Percentiles rank a stretch among this genome's conserved stretches.
Evolutionary conservation across 2,329 filamentous ascomycete genomes (phyloP).

Genomic region (Pseudogymnoascus sp.): DNA sequence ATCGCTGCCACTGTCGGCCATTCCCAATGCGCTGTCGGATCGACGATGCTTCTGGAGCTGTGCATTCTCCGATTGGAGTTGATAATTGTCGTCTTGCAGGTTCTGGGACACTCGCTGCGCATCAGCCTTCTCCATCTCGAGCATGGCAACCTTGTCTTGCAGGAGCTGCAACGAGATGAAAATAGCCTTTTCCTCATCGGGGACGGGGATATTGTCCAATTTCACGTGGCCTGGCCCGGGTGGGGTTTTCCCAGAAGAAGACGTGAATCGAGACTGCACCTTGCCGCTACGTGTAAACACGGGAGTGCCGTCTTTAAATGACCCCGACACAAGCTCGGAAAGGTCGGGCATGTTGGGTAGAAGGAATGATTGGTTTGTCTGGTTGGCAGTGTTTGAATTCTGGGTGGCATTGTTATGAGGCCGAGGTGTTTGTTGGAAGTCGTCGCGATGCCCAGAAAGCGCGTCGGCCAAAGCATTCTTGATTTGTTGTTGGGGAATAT

Average conservation of each 20-base stretch:
- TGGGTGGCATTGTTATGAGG: conserved; percentile 22
- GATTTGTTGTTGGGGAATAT: conserved; percentile 15
- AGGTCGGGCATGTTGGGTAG: conserved; percentile 55
- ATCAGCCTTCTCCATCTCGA: conserved; percentile 49
- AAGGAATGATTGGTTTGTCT: conserved; percentile 52
- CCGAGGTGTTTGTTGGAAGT: conserved; percentile 16
- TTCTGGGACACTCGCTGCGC: conserved; percentile 42
- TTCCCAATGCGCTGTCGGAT: conserved; percentile 38
- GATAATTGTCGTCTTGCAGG: conserved; percentile 44
- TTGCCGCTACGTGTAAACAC: conserved; percentile 45
- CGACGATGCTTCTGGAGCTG: conserved; percentile 34
- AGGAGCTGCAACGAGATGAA: conserved; percentile 53
- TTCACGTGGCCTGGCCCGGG: conserved; percentile 35
- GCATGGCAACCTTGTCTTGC: conserved; percentile 48
- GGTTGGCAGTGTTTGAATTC: conserved; percentile 36
- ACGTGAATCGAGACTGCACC: conserved; percentile 47
- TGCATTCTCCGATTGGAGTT: conserved; percentile 40
- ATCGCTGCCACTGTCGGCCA: conserved; percentile 30
- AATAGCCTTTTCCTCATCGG: conserved; percentile 55
- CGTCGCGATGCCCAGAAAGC: not conserved
- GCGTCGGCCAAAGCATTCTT: conserved; percentile 10
- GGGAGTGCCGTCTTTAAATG: conserved; percentile 22
- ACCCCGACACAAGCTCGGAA: conserved; percentile 53
- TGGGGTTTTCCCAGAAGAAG: conserved; percentile 32
- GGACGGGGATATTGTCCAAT: conserved; percentile 48